phyloP scores from a whole-genome alignment of 495 filamentous ascomycete genomes.

The Patellaria atrata region DNA sequence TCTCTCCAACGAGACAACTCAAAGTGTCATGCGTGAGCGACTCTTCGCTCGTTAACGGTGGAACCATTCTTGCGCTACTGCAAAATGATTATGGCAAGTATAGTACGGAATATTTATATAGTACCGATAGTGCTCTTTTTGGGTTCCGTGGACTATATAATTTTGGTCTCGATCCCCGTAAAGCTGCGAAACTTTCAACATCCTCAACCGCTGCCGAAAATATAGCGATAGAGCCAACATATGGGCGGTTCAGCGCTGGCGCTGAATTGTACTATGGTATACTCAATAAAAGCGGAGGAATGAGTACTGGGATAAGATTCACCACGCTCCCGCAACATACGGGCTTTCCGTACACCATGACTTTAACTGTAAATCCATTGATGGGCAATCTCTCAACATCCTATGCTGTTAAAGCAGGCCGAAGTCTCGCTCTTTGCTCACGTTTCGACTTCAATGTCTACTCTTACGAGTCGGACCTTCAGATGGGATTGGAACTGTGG shows the following conservation, averaged over 20 bases:
- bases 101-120: slow-evolving; percentile 79
- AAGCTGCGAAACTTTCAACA: slow-evolving; percentile 12
- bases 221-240: slow-evolving; percentile 12
- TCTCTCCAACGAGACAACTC: slow-evolving; percentile 65
- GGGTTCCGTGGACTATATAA: slow-evolving; percentile 86
- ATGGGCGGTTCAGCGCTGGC: slow-evolving; percentile 38
- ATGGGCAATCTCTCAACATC: slow-evolving; percentile 84
- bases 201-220: slow-evolving; percentile 6
- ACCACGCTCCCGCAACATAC: slow-evolving; percentile 78
- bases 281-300: slow-evolving; percentile 77
- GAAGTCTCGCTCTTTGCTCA: slow-evolving; percentile 68
- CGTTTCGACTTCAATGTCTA: slow-evolving; percentile 96
- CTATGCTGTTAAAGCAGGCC: slow-evolving; percentile 76
- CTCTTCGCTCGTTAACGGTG: slow-evolving; percentile 54
- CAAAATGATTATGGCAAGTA: slow-evolving; percentile 84
- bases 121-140: slow-evolving; percentile 78
- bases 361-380: slow-evolving; percentile 62
- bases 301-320: slow-evolving; percentile 70
- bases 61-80: slow-evolving; percentile 60
- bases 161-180: slow-evolving; percentile 67
- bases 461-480: slow-evolving; percentile 90
- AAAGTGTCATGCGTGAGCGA: slow-evolving; percentile 74
- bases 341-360: slow-evolving; percentile 82
- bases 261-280: slow-evolving; percentile 90
- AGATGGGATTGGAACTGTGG: slow-evolving; percentile 85